A percentile compares a stretch with the other conserved stretches of the same genome.
phyloP scores from a whole-genome alignment of 176 grass and related monocot species.

The Puccinellia tenuiflora region DNA sequence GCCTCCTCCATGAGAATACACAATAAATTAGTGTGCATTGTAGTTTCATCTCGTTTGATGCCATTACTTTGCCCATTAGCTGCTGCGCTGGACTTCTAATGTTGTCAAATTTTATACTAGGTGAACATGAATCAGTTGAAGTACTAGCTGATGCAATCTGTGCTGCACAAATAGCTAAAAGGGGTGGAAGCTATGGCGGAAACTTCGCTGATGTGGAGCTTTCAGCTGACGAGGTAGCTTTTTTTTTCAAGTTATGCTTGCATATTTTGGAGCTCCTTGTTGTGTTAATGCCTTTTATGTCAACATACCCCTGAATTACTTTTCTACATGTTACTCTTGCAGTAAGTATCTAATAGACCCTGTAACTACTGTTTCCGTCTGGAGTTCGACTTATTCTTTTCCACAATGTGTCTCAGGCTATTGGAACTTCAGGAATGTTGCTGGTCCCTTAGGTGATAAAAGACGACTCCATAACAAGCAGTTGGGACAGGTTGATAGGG shows the following conservation, averaged over 20 bases:
- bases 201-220: background rate
- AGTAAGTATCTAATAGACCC: background rate
- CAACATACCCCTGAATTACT: background rate
- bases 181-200: background rate
- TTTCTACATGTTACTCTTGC: background rate
- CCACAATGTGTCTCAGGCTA: background rate
- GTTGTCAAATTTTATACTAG: background rate
- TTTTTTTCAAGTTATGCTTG: background rate
- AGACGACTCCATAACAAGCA: background rate
- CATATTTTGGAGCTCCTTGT: background rate
- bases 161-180: slow-evolving; percentile 36
- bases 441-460: background rate
- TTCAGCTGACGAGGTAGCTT: slow-evolving; percentile 25
- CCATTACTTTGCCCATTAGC: background rate
- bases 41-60: background rate
- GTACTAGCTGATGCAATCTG: slow-evolving; percentile 55
- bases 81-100: background rate
- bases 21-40: background rate
- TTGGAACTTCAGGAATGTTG: background rate
- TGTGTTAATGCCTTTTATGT: background rate
- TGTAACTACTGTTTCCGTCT: background rate
- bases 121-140: slow-evolving; percentile 33
- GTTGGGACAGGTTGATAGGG: background rate
- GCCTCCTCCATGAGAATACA: too few relatives aligned
- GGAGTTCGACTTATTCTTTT: background rate